Percentiles rank a stretch among this genome's conserved stretches.
phyloP scores from a whole-genome alignment of 495 filamentous ascomycete species.

The Penicillium ochrochloron region DNA sequence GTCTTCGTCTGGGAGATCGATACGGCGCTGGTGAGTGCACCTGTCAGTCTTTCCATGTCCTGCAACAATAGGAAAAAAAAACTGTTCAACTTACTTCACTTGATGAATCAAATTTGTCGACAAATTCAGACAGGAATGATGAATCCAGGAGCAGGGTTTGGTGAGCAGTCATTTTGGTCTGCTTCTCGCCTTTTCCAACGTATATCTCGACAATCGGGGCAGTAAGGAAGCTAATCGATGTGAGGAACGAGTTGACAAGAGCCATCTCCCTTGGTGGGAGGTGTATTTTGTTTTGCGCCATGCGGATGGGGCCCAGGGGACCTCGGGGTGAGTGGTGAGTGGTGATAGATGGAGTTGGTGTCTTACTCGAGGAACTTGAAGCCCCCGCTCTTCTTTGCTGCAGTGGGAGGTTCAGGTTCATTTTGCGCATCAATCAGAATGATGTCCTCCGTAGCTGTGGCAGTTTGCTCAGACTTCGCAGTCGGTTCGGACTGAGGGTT shows the following conservation, averaged over 20 bases:
- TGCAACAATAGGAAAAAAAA: no score
- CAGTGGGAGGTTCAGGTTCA: conserved; percentile 25
- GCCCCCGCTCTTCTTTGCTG: conserved; percentile 30
- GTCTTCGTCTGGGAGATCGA: conserved; percentile 72
- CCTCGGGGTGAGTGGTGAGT: neutral
- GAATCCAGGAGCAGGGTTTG: conserved; percentile 74
- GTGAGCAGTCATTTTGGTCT: conserved; percentile 74
- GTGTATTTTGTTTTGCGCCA: neutral
- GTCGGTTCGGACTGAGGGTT: neutral
- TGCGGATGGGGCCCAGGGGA: neutral
- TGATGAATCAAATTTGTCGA: conserved; percentile 57
- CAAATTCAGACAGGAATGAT: conserved; percentile 71
- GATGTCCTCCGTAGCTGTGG: conserved; percentile 24
- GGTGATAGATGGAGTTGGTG: neutral
- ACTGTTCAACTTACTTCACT: conserved; percentile 29
- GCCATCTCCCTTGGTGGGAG: neutral
- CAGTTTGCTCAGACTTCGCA: neutral
- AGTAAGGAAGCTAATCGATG: conserved; percentile 54
- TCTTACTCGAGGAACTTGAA: conserved; percentile 45
- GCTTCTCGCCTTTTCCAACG: conserved; percentile 65
- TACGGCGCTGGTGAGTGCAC: conserved; percentile 51
- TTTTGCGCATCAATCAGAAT: conserved; percentile 29
- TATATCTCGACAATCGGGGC: conserved; percentile 79
- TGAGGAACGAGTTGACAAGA: conserved; percentile 16
- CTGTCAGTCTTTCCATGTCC: conserved; percentile 6